These are phyloP conservation scores for Pyrrhoderma noxium DNA, from an alignment of 1,284 basidiomycete species.

Conservation along the genomic window DNA sequence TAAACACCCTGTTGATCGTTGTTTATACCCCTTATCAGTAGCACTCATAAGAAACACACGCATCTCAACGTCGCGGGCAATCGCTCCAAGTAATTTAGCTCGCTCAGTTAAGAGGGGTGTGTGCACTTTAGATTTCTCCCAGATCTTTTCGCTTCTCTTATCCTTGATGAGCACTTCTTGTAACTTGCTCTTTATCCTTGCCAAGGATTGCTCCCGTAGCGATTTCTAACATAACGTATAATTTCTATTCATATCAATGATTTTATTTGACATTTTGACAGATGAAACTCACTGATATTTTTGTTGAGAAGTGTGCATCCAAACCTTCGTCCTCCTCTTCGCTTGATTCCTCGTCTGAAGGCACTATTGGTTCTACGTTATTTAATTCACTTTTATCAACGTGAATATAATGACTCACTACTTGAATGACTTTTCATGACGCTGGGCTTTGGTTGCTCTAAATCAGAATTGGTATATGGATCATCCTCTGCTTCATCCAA, in stretches of 20 bases:
- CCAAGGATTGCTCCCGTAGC: constrained; percentile 27
- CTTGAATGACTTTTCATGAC: too few species aligned
- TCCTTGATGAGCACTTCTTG: constrained; percentile 28
- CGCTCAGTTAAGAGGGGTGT: constrained; percentile 18
- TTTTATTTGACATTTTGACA: too few species aligned
- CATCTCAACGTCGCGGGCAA: constrained; percentile 37
- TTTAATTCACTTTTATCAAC: background rate
- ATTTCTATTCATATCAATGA: too few species aligned
- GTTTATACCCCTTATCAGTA: constrained; percentile 38
- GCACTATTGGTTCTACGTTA: constrained; percentile 20
- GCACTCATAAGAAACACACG: constrained; percentile 36
- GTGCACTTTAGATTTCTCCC: constrained; percentile 20
- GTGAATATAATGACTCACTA: too few species aligned
- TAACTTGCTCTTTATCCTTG: constrained; percentile 29
- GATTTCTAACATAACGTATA: too few species aligned
- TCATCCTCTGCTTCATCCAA: too few species aligned
- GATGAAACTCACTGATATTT: constrained; percentile 53
- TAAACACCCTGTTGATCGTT: constrained; percentile 27
- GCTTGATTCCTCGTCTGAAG: constrained; percentile 18
- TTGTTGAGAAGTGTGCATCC: constrained; percentile 51
- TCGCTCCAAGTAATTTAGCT: constrained; percentile 24
- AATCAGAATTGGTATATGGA: too few species aligned
- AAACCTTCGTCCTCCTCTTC: constrained; percentile 33
- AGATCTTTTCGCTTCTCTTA: constrained; percentile 20
- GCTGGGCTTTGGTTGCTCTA: too few species aligned